Base-by-base conservation (phyloP, 2,329 filamentous ascomycete species). In the Trichophyton rubrum region DNA sequence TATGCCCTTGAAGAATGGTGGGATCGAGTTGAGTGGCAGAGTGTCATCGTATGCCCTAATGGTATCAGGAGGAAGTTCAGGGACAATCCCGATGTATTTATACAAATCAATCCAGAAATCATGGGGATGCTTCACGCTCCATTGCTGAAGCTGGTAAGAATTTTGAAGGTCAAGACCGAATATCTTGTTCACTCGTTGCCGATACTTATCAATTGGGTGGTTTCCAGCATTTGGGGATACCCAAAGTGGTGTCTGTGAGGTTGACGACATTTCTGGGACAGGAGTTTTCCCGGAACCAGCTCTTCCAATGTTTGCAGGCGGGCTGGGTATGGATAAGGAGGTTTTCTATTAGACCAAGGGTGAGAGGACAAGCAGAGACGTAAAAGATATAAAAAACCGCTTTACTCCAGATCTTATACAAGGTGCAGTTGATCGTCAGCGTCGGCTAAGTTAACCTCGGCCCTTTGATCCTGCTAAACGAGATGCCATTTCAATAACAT, bases 101-200 rank as follows among this genome's bases (percentile, higher is more conserved):
- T 76, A 75, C n/a, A 77, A 65, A 63, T 76, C 72, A 24, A 72
- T 69, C 75, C 75, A 77, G 62, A 77, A 77, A 9, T 73, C 68
- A 56, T 77, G 74, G 3, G 73, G 68, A n/a, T 71, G 67, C 1
- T 67, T 62, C 4, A 75, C 70, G 27, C 69, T 73, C 75, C 75
- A 77, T 63, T 63, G 66, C 24, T 76, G 73, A 17, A 77, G 68
- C 2, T 75, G 71, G 43, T 71, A 68, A 1, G 73, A 71, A 47
- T 62, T 30, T 13, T 49, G 51, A n/a, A 65, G 60, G 24, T 24
- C 20, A 15, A 65, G 51, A 27, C 45, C 45, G 49, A 63, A 65
- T 40, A 59, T 62, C 41, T 58, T 43, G 45, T 65, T 65, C n/a
- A 63, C 60, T 43, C 61, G 63, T 7, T 41, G 59, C 13, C 63